Base-by-base conservation (phyloP, 176 grass and related monocot genomes). In the Lolium multiflorum region DNA sequence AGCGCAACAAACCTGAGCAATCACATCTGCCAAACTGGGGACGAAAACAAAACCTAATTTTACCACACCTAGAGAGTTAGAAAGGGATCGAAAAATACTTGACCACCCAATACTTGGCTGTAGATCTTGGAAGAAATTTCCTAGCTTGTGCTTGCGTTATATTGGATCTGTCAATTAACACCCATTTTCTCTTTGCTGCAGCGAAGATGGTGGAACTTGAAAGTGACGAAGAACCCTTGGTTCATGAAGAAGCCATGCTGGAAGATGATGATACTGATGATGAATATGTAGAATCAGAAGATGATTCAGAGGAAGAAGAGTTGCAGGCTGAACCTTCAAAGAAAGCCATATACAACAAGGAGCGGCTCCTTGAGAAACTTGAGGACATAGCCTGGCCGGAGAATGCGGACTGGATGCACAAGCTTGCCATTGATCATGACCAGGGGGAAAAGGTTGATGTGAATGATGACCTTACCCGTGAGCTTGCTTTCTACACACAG, bases 401-500 rank as follows among this genome's bases (percentile, higher is more conserved):
- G 55, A 84, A 98, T 18, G 87, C 92, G n/a, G 90, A 92, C 70
- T 98, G 93, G 96, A 91, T 65, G 55, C 93, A 98, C 66, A 96
- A 96, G 74, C 92, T 98, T 47, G 89, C 86, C 13, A 59, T 98
- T 52, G 85, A 96, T 5, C 91, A 91, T 71, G 90, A 82, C 28
- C 92, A 86, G 22, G 88, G 74, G 1, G 90, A 87, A 7, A 92
- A 96, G 18, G 44, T 98, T 61, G 90, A 98, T 78, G 93, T 91
- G n/a, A 92, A 98, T 6, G 96, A 98, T 21, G 96, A 98, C 63
- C 93, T 98, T 51, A 85, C 92, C 21, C 89, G 96, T 1, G 93
- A 98, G 77, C 87, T 96, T 72, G 93, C 86, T 0, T 96, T 98
- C 81, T 98, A 96, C 90, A 96, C 92, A n/a, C n/a, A n/a, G n/a